Evolutionary conservation across 2,329 filamentous ascomycete species (phyloP).

Genomic region (Fusarium buharicum): DNA sequence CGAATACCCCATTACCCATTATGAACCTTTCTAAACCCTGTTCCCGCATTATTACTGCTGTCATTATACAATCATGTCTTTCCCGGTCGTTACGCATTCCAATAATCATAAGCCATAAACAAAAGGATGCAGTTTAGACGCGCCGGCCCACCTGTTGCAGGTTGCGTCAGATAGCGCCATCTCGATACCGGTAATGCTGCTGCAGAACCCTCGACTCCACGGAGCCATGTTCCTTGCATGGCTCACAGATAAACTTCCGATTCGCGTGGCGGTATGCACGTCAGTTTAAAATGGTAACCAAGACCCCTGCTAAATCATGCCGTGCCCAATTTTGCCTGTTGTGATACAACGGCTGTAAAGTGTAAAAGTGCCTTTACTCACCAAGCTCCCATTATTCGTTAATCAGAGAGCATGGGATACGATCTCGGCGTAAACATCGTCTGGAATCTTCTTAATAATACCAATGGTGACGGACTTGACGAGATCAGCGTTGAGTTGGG

Average conservation of each 20-base stretch:
- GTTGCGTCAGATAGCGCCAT: slow-evolving; percentile 6
- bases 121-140: not conserved
- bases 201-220: slow-evolving; percentile 3
- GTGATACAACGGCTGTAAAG: slow-evolving; percentile 2
- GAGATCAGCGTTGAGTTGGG: slow-evolving; percentile 81
- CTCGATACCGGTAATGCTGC: not conserved
- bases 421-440: slow-evolving; percentile 90
- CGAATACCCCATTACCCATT: not conserved
- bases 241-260: slow-evolving; percentile 26
- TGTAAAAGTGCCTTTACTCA: not conserved
- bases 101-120: slow-evolving; percentile 35
- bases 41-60: slow-evolving; percentile 14
- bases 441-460: slow-evolving; percentile 89
- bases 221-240: slow-evolving; percentile 7
- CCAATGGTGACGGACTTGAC: slow-evolving; percentile 87
- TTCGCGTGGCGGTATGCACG: slow-evolving; percentile 29
- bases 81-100: slow-evolving; percentile 29
- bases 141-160: not conserved
- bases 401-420: slow-evolving; percentile 80
- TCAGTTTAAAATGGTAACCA: slow-evolving; percentile 15
- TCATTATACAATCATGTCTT: slow-evolving; percentile 14
- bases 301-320: slow-evolving; percentile 25
- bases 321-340: slow-evolving; percentile 8
- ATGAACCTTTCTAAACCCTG: not conserved
- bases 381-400: not conserved